Base-by-base conservation (phyloP, 2,329 filamentous ascomycete species). In the Diaporthe ilicicola region DNA sequence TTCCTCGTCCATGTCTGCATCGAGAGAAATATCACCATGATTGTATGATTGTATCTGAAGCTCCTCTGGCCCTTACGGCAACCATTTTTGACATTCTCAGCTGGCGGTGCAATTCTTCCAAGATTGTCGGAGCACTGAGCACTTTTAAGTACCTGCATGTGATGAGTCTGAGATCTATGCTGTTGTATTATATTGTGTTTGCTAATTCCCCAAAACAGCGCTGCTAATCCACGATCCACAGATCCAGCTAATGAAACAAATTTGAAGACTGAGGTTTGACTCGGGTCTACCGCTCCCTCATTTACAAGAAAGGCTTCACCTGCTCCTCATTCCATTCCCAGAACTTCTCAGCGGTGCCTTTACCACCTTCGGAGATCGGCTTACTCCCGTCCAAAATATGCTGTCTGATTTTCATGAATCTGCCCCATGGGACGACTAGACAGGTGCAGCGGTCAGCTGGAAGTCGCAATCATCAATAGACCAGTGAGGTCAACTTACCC, bases 271-370 rank as follows among this genome's bases (percentile, higher is more conserved):
- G 42, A 9, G 17, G 13, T 7, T 6, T 6, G 13, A 48, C 32
- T 10, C 32, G 37, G 37, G 13, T 3, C 29, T 7, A 37, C 2
- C 42, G 22, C 44, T 19, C 44, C 2, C 19, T 48, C n/a, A 3
- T 19, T 44, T 64, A 64, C 44, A 64, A 12, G 32, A 50, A 64
- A 24, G 59, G 59, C 42, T 78, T 77, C 22, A 83, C 74, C 46
- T 84, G 82, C 19, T 79, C 78, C 69, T 84, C 79, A 1, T 77
- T 79, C 83, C 83, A 85, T 4, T 80, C 75, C 82, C 82, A 85
- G 59, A 84, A 84, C 56, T 78, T 77, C 64, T 78, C 74, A 0
- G 76, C 80, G 22, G 75, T 76, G 1, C 81, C 82, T 5, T 76
- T 80, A 2, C 83, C 83, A 1, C 82, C 82, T 54, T 84, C 82